phyloP scores from a whole-genome alignment of 257 asterid species.

The Solanum habrochaites region DNA sequence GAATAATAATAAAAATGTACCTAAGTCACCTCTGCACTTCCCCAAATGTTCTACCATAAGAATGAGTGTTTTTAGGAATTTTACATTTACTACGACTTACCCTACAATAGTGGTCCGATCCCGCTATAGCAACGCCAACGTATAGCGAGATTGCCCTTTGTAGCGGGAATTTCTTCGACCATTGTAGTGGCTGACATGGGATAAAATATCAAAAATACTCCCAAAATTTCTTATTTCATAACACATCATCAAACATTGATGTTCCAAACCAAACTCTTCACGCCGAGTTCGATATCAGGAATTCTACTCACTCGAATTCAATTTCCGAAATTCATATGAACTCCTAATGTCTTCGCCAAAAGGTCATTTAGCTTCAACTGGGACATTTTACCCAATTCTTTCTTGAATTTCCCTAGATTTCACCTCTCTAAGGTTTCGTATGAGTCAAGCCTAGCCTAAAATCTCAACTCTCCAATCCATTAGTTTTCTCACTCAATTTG shows the following conservation, averaged over 20 bases:
- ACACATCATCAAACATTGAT: background rate
- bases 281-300: background rate
- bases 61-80: background rate
- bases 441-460: background rate
- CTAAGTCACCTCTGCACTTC: background rate
- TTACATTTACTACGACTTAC: background rate
- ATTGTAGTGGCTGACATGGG: background rate
- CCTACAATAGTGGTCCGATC: background rate
- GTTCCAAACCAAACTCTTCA: background rate
- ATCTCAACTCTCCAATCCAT: background rate
- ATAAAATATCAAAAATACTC: background rate
- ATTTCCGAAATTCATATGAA: too few species aligned
- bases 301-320: background rate
- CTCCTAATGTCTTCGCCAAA: background rate
- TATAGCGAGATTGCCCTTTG: background rate
- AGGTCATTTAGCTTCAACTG: background rate
- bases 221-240: background rate
- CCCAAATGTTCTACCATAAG: background rate
- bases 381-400: background rate
- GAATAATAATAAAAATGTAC: background rate
- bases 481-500: background rate
- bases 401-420: background rate
- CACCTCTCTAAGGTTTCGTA: background rate
- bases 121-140: rapidly evolving
- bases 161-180: background rate